These are phyloP conservation scores for Fusarium domesticum DNA, from an alignment of 2,329 filamentous ascomycete species.

Conservation along the genomic window DNA sequence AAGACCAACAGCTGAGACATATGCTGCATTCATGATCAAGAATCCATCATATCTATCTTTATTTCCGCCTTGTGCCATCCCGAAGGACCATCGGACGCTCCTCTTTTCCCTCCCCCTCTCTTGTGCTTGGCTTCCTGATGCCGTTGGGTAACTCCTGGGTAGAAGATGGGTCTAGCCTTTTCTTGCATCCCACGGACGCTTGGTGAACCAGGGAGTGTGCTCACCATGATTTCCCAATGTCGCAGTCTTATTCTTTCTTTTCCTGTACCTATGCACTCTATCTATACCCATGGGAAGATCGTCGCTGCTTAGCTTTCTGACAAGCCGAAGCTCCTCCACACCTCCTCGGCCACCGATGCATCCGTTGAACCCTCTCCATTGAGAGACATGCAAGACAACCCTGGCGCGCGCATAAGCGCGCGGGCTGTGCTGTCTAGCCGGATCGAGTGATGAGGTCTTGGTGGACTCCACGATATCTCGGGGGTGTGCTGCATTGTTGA, in stretches of 20 bases:
- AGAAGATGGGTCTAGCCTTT: constrained; percentile 12
- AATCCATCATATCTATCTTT: not conserved
- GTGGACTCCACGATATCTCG: not conserved
- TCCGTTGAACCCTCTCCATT: not conserved
- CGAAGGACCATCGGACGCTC: not conserved
- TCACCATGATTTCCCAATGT: not conserved
- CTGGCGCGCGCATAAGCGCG: not conserved
- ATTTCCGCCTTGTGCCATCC: not conserved
- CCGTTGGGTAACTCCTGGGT: constrained; percentile 15
- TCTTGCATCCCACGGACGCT: constrained; percentile 5
- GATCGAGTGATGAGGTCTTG: not conserved
- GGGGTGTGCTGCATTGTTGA: not conserved
- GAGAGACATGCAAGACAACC: too few relatives aligned
- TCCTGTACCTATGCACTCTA: not conserved
- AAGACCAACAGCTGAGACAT: not conserved
- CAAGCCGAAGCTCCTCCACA: too few relatives aligned
- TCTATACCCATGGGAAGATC: not conserved
- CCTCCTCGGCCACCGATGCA: not conserved
- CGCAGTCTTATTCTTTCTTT: not conserved
- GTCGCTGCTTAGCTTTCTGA: not conserved
- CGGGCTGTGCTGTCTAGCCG: not conserved
- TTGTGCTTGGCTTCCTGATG: constrained; percentile 9
- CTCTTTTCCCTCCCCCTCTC: not conserved
- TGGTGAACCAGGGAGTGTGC: constrained; percentile 10
- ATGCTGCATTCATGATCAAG: not conserved